Evolutionary conservation across 2,329 filamentous ascomycete genomes (phyloP).

Genomic region (Neopestalotiopsis rosae): DNA sequence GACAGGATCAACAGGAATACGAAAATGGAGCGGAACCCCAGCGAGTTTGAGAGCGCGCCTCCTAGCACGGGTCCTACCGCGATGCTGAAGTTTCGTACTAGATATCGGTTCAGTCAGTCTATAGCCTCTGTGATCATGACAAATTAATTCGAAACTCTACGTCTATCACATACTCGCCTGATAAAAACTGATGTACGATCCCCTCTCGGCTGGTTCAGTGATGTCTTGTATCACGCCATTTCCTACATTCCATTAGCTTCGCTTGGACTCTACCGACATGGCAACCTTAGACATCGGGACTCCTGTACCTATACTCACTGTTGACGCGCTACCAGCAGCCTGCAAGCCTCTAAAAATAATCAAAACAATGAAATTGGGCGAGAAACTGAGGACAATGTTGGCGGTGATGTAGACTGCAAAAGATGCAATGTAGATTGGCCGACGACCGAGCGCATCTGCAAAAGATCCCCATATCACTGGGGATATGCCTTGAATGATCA

Average conservation of each 20-base stretch:
- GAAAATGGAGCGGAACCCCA: conserved; percentile 39
- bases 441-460: conserved; percentile 51
- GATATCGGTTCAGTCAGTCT: neutral
- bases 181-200: conserved; percentile 37
- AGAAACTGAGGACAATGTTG: conserved; percentile 51
- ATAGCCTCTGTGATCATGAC: neutral
- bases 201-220: conserved; percentile 32
- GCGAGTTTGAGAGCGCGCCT: conserved; percentile 32
- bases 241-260: conserved; percentile 20
- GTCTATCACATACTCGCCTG: conserved; percentile 33
- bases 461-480: conserved; percentile 55
- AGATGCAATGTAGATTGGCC: conserved; percentile 49
- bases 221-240: conserved; percentile 41
- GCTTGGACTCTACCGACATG: neutral
- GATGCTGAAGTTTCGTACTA: conserved; percentile 35
- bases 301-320: conserved; percentile 49
- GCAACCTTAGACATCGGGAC: neutral
- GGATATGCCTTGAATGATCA: conserved; percentile 55
- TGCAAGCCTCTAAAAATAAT: conserved; percentile 53
- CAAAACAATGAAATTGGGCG: conserved; percentile 46
- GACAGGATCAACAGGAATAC: conserved; percentile 33
- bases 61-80: conserved; percentile 40
- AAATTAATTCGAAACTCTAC: too few species aligned
- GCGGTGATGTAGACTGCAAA: conserved; percentile 52
- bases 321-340: conserved; percentile 52